These are phyloP conservation scores for Kickxella alabastrina DNA, from an alignment of 192 early-diverging fungal genomes.

Conservation along the genomic window DNA sequence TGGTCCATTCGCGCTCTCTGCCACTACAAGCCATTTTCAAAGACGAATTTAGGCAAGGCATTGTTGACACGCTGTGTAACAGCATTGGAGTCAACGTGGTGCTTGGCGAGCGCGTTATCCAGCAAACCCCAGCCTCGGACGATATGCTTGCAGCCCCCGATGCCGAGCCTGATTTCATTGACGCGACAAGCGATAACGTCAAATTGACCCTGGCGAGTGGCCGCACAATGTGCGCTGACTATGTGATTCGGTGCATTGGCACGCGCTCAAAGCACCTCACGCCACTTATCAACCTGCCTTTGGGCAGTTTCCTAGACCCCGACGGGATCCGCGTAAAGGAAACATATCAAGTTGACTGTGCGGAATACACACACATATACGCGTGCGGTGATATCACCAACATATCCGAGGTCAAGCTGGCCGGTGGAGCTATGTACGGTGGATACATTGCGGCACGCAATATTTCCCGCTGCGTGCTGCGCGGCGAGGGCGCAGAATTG, in stretches of 20 bases:
- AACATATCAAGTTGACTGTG: slow-evolving; percentile 68
- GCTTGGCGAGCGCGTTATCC: slow-evolving; percentile 23
- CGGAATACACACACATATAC: slow-evolving; percentile 61
- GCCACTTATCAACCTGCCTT: slow-evolving; percentile 3
- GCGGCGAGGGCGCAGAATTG: slow-evolving; percentile 2
- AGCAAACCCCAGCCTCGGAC: slow-evolving; percentile 13
- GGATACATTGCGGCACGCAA: slow-evolving; percentile 37
- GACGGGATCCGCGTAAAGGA: slow-evolving; percentile 47
- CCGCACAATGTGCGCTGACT: slow-evolving; percentile 9
- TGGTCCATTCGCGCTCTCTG: slow-evolving; percentile 35
- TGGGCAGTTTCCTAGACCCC: slow-evolving; percentile 2
- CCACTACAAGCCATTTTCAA: slow-evolving; percentile 32
- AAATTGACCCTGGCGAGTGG: slow-evolving; percentile 18
- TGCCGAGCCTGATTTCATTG: slow-evolving; percentile 1
- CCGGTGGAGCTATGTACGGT: slow-evolving; percentile 41
- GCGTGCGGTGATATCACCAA: slow-evolving; percentile 68
- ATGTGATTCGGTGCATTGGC: slow-evolving; percentile 31
- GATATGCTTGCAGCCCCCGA: slow-evolving; percentile 12
- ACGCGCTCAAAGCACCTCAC: not conserved
- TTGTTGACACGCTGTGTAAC: slow-evolving; percentile 19
- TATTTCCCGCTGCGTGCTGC: slow-evolving; percentile 21
- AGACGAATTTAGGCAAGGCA: slow-evolving; percentile 17
- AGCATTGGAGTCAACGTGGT: slow-evolving; percentile 31
- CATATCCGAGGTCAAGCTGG: slow-evolving; percentile 31
- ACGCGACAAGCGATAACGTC: slow-evolving; percentile 1